Conservation (phyloP, 2,329 filamentous ascomycete species). For the Lachnellula arida region DNA sequence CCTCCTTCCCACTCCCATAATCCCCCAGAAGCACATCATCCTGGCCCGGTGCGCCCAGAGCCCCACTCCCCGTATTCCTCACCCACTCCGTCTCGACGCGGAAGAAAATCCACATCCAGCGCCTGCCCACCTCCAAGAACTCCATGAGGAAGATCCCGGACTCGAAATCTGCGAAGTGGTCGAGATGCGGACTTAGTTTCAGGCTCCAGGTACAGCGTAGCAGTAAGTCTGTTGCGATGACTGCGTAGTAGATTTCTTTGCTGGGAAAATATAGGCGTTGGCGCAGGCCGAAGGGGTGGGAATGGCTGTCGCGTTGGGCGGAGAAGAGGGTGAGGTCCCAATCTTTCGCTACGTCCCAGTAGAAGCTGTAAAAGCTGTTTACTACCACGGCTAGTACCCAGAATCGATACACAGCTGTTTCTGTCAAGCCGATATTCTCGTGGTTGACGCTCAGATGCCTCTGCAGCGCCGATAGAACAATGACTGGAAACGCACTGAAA, state of each 20-base stretch:
- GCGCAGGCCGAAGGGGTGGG: slow-evolving; percentile 74
- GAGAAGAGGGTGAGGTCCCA: slow-evolving; percentile 90
- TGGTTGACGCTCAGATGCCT: slow-evolving; percentile 48
- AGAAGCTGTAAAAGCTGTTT: slow-evolving; percentile 94
- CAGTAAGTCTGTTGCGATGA: slow-evolving; percentile 71
- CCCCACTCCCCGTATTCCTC: slow-evolving; percentile 39
- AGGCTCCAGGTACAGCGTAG: slow-evolving; percentile 88
- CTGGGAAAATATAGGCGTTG: slow-evolving; percentile 67
- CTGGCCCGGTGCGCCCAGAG: slow-evolving; percentile 47
- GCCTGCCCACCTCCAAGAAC: slow-evolving; percentile 76
- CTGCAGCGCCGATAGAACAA: slow-evolving; percentile 72
- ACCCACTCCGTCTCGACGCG: slow-evolving; percentile 92
- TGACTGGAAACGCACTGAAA: slow-evolving; percentile 86
- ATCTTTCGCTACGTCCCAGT: slow-evolving; percentile 95
- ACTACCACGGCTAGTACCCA: slow-evolving; percentile 72
- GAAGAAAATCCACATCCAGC: slow-evolving; percentile 98
- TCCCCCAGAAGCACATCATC: slow-evolving; percentile 75
- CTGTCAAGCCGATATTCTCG: slow-evolving; percentile 34
- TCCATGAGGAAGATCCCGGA: slow-evolving; percentile 85
- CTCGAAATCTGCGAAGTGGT: slow-evolving; percentile 82
- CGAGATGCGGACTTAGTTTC: slow-evolving; percentile 77
- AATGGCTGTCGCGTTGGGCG: slow-evolving; percentile 40
- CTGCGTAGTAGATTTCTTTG: slow-evolving; percentile 73
- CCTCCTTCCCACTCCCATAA: slow-evolving; percentile 60
- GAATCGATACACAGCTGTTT: slow-evolving; percentile 44